Percentiles rank a stretch among this genome's conserved stretches.
phyloP scores from a whole-genome alignment of 140 eudicot species.

The Anethum foeniculum region DNA sequence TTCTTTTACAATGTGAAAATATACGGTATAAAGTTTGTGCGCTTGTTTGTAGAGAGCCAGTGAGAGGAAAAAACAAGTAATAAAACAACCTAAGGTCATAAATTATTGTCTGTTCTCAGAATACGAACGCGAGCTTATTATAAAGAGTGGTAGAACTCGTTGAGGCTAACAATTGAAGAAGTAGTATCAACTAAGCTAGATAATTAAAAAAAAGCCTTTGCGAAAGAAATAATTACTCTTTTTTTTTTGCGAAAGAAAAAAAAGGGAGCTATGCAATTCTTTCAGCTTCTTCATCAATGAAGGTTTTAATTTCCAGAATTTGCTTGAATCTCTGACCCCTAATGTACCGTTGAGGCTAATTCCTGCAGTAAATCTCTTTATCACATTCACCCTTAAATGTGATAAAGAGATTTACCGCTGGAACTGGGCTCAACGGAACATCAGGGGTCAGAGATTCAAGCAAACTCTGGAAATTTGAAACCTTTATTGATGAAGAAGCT shows the following conservation, averaged over 20 bases:
- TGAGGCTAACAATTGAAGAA: background rate
- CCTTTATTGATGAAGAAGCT: background rate
- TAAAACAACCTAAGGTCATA: too few relatives aligned
- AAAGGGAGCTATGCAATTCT: background rate
- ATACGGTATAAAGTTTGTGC: too few relatives aligned
- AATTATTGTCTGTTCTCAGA: background rate
- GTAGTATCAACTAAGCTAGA: too few relatives aligned
- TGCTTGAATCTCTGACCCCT: conserved; percentile 30
- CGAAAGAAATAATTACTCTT: too few relatives aligned
- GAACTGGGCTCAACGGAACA: background rate
- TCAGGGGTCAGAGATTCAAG: conserved; percentile 28
- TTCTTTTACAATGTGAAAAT: too few relatives aligned
- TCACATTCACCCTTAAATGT: too few relatives aligned
- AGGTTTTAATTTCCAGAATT: conserved; percentile 17
- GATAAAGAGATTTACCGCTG: conserved; percentile 7
- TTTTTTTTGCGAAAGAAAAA: background rate
- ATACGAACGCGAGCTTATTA: background rate
- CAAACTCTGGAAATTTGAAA: conserved; percentile 24
- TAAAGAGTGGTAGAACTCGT: background rate
- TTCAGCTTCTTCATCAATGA: background rate
- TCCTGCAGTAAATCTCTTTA: conserved; percentile 8
- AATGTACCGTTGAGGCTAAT: background rate
- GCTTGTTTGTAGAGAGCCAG: too few relatives aligned
- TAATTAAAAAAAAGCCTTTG: too few relatives aligned
- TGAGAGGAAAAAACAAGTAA: too few relatives aligned